phyloP scores from a whole-genome alignment of 169 alveolate species.

The Babesia divergens region DNA sequence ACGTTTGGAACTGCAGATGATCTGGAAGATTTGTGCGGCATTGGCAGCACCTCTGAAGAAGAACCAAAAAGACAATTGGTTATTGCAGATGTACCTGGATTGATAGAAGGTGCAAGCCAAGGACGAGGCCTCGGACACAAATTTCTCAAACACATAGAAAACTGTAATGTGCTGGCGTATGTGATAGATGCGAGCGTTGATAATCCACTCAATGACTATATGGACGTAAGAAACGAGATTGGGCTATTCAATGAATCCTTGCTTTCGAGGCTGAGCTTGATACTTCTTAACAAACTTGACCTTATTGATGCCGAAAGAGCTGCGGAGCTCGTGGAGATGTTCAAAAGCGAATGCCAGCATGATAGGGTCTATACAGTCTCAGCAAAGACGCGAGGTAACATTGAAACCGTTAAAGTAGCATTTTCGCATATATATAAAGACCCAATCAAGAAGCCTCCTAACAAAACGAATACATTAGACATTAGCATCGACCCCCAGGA shows the following conservation, averaged over 20 bases:
- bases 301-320: conserved; percentile 9
- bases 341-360: conserved; percentile 16
- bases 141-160: conserved; percentile 86
- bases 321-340: conserved; percentile 6
- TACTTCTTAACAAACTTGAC: conserved; percentile 57
- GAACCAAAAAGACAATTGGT: conserved; percentile 40
- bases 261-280: conserved; percentile 14
- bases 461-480: not conserved
- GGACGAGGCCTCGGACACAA: conserved; percentile 88
- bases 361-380: conserved; percentile 42
- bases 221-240: conserved; percentile 44
- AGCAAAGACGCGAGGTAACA: conserved; percentile 54
- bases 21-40: not conserved
- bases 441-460: not conserved
- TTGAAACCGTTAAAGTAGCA: not conserved
- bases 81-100: conserved; percentile 89
- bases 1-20: not conserved
- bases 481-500: conserved; percentile 37
- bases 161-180: conserved; percentile 74
- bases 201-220: conserved; percentile 59
- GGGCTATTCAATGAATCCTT: conserved; percentile 19
- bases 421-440: conserved; percentile 7
- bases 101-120: conserved; percentile 84
- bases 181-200: conserved; percentile 60
- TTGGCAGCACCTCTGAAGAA: not conserved